Evolutionary conservation across 2,329 filamentous ascomycete genomes (phyloP).

Genomic region (Penicillium italicum): DNA sequence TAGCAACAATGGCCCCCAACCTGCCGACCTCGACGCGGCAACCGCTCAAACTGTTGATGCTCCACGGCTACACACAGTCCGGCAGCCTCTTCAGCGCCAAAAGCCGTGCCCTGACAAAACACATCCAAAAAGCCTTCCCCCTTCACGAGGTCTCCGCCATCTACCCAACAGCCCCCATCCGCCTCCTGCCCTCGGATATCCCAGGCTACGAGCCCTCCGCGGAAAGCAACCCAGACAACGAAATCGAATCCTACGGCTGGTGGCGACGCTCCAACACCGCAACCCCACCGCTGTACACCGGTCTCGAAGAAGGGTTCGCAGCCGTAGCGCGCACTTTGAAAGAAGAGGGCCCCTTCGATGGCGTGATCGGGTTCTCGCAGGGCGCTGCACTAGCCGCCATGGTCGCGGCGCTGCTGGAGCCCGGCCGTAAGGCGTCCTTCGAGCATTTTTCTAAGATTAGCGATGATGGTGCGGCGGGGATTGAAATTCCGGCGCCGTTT

Average conservation of each 20-base stretch:
- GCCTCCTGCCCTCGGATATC: conserved; percentile 62
- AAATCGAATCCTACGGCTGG: conserved; percentile 75
- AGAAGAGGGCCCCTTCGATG: conserved; percentile 67
- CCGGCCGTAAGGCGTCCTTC: conserved; percentile 47
- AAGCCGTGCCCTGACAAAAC: conserved; percentile 80
- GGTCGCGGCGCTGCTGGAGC: conserved; percentile 68
- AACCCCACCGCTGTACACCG: conserved; percentile 61
- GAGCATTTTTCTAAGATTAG: conserved; percentile 33
- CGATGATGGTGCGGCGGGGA: conserved; percentile 30
- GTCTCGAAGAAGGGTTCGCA: conserved; percentile 65
- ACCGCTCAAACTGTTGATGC: conserved; percentile 66
- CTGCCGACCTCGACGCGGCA: conserved; percentile 16
- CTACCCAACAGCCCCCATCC: conserved; percentile 67
- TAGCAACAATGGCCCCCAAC: conserved; percentile 18
- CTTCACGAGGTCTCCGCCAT: conserved; percentile 57
- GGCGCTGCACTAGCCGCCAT: conserved; percentile 70
- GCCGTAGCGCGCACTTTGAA: conserved; percentile 60
- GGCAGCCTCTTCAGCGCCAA: conserved; percentile 81
- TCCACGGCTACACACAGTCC: conserved; percentile 88
- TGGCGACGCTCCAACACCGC: conserved; percentile 65
- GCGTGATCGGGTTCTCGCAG: conserved; percentile 78
- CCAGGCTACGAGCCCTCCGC: conserved; percentile 60
- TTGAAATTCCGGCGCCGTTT: conserved; percentile 53
- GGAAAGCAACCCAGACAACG: conserved; percentile 45
- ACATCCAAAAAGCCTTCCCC: conserved; percentile 69